Conservation (phyloP, 1,284 basidiomycete genomes). For the Fomitopsis palustris region DNA sequence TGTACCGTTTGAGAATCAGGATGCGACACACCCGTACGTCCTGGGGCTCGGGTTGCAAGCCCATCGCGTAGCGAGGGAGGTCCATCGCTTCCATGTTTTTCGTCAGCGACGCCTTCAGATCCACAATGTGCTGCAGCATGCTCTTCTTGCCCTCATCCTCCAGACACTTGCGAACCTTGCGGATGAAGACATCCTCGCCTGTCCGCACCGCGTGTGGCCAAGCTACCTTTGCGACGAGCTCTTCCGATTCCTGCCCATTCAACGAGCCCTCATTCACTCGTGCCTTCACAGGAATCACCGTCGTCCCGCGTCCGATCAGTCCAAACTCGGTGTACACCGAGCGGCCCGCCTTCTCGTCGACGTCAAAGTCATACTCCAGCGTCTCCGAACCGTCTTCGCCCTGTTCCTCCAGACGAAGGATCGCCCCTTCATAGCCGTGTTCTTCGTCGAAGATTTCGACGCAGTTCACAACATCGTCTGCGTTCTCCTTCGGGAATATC, state of each 20-base stretch:
- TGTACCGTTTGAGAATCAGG: background rate
- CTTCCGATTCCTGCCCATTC: background rate
- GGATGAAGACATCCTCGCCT: background rate
- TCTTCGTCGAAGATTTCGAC: too few relatives aligned
- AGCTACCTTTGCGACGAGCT: background rate
- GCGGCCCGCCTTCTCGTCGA: too few relatives aligned
- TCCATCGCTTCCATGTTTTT: background rate
- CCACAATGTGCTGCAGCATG: background rate
- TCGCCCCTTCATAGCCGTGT: too few relatives aligned
- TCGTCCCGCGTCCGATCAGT: background rate
- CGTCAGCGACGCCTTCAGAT: conserved; percentile 1
- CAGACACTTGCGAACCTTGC: background rate
- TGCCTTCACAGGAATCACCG: background rate
- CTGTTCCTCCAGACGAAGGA: too few relatives aligned
- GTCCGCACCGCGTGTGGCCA: too few relatives aligned
- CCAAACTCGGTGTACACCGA: background rate
- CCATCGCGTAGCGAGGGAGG: background rate
- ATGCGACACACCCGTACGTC: background rate
- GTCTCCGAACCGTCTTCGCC: too few relatives aligned
- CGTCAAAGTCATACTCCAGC: too few relatives aligned
- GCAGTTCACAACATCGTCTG: too few relatives aligned
- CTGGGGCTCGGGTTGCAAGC: background rate
- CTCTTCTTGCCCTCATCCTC: background rate
- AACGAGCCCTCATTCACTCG: background rate
- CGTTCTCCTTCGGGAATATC: too few relatives aligned